Base-by-base conservation (phyloP, 306 rosid genomes). In the Dalbergia cochinchinensis region DNA sequence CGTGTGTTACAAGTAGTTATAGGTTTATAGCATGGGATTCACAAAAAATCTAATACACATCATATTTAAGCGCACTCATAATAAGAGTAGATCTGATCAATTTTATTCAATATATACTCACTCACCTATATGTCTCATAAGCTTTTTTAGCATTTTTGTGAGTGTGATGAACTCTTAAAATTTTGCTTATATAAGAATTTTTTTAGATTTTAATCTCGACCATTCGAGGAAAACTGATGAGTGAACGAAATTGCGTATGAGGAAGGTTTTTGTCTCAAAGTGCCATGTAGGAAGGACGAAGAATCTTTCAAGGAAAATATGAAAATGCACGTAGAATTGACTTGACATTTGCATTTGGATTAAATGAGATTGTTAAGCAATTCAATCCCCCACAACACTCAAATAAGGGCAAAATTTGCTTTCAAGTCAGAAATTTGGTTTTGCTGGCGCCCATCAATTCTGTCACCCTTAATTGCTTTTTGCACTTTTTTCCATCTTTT, bases 341-440 rank as follows among this genome's bases (percentile, higher is more conserved):
- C 53, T 16, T 18, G 53, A 54, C 34, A 72, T 19, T 73, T 73
- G 22, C 26, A 26, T 73, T 59, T 59, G 42, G 39, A 13, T 19
- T 19, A 41, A 74, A 22, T 45, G 18, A 44, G 69, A 22, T 42
- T 15, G 61, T 41, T 31, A 47, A 63, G 42, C 69, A 63, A 63
- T 14, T 35, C 20, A 33, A 33, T 63, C 11, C 44, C 34, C 3
- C 20, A 13, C 69, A 63, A 34, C 69, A 7, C 45, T 59, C 37
- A 59, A 11, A 16, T 9, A 59, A 45, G 16, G 50, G 15, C 19
- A 44, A 48, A 50, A 16, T 34, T 75, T 3, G 61, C 50, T 54
- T 62, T 62, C 50, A 75, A 75, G 69, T 61, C 18, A 14, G 7
- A 61, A 45, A 55, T 61, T 74, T 34, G 33, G 10, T 26, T 26